phyloP scores from a whole-genome alignment of 371 early-diverging fungal species.

The Nematocida sp. region DNA sequence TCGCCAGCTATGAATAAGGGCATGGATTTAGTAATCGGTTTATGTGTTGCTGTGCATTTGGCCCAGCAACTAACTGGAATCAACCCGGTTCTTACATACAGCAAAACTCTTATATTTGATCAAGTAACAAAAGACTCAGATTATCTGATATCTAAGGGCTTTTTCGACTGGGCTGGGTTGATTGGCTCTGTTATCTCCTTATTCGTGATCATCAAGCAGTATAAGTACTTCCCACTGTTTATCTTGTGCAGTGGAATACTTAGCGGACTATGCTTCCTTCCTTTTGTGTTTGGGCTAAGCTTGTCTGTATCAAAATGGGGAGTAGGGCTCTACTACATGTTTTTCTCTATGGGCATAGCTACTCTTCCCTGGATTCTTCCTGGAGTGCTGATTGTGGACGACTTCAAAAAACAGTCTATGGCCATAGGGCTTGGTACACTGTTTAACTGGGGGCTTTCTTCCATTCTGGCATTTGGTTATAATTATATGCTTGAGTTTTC shows the following conservation, averaged over 20 bases:
- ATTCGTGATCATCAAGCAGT: not conserved
- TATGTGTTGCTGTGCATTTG: conserved; percentile 16
- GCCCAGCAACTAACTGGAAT: conserved; percentile 44
- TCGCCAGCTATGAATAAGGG: not conserved
- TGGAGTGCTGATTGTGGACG: conserved; percentile 3
- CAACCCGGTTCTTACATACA: conserved; percentile 26
- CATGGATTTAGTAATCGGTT: not conserved
- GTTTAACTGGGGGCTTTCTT: conserved; percentile 3
- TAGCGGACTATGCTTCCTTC: not conserved
- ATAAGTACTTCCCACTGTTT: not conserved
- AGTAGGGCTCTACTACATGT: conserved; percentile 4
- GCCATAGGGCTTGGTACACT: conserved; percentile 36
- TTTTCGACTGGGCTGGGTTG: conserved; percentile 27
- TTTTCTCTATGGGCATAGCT: conserved; percentile 30
- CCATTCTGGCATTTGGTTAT: not conserved
- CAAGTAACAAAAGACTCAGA: not conserved
- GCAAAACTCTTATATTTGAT: not conserved
- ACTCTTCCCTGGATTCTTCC: conserved; percentile 43
- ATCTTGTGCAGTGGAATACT: not conserved
- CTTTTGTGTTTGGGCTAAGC: not conserved
- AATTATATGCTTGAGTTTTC: not conserved
- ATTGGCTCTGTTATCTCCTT: not conserved
- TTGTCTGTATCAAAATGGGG: not conserved
- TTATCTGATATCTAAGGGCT: not conserved
- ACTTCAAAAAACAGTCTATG: not conserved